Evolutionary conservation across 345 rosid genomes (phyloP), one percentile per base, ranked within the genome.

Genomic region (Sonneratia caseolaris): DNA sequence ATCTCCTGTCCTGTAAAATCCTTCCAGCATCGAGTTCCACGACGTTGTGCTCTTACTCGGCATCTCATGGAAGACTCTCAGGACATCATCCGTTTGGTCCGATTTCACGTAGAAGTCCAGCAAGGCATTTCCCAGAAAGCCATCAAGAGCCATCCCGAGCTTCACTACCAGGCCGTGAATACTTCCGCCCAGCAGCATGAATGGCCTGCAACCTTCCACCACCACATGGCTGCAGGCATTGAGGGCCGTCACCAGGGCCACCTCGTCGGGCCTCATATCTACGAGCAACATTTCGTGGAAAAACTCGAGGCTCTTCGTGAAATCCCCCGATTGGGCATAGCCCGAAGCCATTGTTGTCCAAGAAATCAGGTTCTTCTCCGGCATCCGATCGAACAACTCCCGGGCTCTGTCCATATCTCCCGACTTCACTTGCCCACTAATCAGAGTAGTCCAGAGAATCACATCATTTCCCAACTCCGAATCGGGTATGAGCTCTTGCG

Each of bases 21-120:
- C 79, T 24, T 76, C 75, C 68, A 79, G 40, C 82, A 71, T 67
- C 15, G 79, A 70, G 40, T 76, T 76, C 80, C 80, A 76, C 0
- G 77, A 67, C 12, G 65, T 72, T 3, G 2, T 56, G 16, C 69
- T 80, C 71, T 42, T 80, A 57, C 14, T 37, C 3, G 82, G 75
- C 82, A 73, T 73, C 36, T n/a, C 59, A 62, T 57, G 43, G 53
- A 76, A 79, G 10, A 73, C 37, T 19, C 22, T 9, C 67, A 0
- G 1, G 37, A 70, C 77, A 21, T 79, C 76, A 32, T 68, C 37
- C 7, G 69, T 27, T 43, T 69, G 57, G 56, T 67, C 68, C 38
- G 43, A 53, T 38, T 70, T 70, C 18, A 61, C 72, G 13, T 70
- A 70, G 35, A 70, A 70, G 72, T 61, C 61, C 36, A 76, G 32